Percentiles rank a stretch among this genome's conserved stretches.
phyloP scores from a whole-genome alignment of 345 rosid genomes.

The Populus pruinosa region DNA sequence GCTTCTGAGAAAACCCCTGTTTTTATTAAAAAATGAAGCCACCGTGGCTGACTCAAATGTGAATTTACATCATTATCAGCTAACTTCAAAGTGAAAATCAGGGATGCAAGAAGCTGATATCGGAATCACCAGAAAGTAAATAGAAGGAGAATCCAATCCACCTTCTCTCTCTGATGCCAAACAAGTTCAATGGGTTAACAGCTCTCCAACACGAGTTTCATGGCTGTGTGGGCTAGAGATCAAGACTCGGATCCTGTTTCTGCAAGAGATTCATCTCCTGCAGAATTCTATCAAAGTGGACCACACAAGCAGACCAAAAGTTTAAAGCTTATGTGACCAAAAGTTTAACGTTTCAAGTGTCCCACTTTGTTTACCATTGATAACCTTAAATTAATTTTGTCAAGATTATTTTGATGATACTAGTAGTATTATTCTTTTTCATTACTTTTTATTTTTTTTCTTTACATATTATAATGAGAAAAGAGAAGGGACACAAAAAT shows the following conservation, averaged over 20 bases:
- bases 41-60: not conserved
- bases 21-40: not conserved
- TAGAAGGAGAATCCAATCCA: not conserved
- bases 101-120: not conserved
- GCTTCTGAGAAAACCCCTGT: not conserved
- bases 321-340: too few relatives aligned
- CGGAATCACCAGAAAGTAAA: not conserved
- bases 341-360: too few relatives aligned
- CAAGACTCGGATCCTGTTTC: constrained; percentile 16
- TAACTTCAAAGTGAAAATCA: not conserved
- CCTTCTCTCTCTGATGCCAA: not conserved
- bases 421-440: too few relatives aligned
- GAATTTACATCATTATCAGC: not conserved
- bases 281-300: constrained; percentile 7
- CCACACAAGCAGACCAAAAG: too few relatives aligned
- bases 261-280: constrained; percentile 21
- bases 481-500: too few relatives aligned
- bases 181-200: not conserved
- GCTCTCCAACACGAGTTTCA: not conserved
- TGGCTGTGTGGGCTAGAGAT: not conserved
- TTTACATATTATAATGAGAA: too few relatives aligned
- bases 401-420: too few relatives aligned
- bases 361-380: too few relatives aligned
- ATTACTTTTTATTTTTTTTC: too few relatives aligned
- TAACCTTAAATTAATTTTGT: too few relatives aligned